A percentile compares a stretch with the other conserved stretches of the same genome.
These are phyloP conservation scores for Aspergillus haitiensis DNA, from an alignment of 495 filamentous ascomycete species.

Conservation along the genomic window DNA sequence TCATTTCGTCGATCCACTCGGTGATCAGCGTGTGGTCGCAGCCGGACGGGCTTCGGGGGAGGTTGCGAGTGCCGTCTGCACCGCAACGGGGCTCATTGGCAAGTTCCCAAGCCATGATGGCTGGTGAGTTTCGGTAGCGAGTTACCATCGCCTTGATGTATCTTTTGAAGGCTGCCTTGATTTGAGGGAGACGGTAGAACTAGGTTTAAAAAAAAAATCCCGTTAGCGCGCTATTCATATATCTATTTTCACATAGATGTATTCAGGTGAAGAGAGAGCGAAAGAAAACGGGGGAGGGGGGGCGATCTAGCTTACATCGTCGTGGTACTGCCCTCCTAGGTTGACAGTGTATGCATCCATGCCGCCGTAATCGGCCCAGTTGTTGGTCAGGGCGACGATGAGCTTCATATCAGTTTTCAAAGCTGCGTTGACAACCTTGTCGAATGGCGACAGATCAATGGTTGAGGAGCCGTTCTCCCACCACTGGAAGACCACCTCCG, in stretches of 20 bases:
- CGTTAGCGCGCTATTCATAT: too few relatives aligned
- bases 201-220: slow-evolving; percentile 12
- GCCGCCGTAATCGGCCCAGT: slow-evolving; percentile 63
- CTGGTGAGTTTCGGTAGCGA: slow-evolving; percentile 54
- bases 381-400: slow-evolving; percentile 52
- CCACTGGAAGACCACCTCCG: slow-evolving; percentile 56
- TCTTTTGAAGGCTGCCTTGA: slow-evolving; percentile 55
- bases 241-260: too few relatives aligned
- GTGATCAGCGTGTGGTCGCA: slow-evolving; percentile 56
- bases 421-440: slow-evolving; percentile 60
- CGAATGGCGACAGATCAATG: slow-evolving; percentile 65
- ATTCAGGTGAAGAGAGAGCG: too few relatives aligned
- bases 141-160: slow-evolving; percentile 62
- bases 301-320: slow-evolving; percentile 14
- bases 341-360: slow-evolving; percentile 59
- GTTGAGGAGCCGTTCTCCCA: slow-evolving; percentile 49
- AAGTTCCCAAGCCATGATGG: slow-evolving; percentile 68
- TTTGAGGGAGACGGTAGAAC: slow-evolving; percentile 54
- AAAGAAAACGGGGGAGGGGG: background rate
- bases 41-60: slow-evolving; percentile 20
- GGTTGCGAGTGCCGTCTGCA: slow-evolving; percentile 26
- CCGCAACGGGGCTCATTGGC: slow-evolving; percentile 66
- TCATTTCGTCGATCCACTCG: slow-evolving; percentile 57
- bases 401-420: slow-evolving; percentile 55
- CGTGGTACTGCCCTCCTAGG: slow-evolving; percentile 46